Conservation (phyloP, 164 flowering plant genomes). For the Houttuynia cordata region DNA sequence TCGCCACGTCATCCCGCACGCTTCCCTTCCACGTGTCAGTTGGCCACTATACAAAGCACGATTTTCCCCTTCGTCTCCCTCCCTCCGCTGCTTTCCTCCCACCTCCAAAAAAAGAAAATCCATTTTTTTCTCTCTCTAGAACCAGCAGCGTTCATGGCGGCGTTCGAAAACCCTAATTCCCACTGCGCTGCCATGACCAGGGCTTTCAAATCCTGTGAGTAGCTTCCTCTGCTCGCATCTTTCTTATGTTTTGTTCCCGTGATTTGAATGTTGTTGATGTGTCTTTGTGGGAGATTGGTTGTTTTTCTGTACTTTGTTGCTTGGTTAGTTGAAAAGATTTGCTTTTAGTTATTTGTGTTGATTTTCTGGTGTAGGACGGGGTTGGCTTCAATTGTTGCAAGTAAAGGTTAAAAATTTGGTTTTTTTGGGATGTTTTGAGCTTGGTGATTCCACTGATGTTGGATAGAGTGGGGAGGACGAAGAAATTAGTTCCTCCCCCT, state of each 20-base stretch:
- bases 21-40: constrained; percentile 8
- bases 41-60: neutral
- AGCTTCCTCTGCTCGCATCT: too few species aligned
- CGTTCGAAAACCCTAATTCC: constrained; percentile 25
- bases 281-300: too few species aligned
- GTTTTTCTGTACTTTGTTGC: too few species aligned
- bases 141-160: constrained; percentile 8
- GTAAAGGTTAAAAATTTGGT: neutral
- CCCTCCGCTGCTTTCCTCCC: constrained; percentile 7
- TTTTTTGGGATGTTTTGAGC: neutral
- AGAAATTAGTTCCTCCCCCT: constrained; percentile 6
- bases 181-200: constrained; percentile 18
- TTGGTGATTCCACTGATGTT: neutral
- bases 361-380: neutral
- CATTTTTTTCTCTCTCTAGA: neutral
- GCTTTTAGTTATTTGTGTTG: neutral
- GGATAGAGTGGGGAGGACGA: constrained; percentile 6
- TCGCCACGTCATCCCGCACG: constrained; percentile 13
- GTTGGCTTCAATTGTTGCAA: neutral
- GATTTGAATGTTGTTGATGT: too few species aligned
- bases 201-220: neutral
- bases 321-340: too few species aligned
- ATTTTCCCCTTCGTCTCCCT: constrained; percentile 7
- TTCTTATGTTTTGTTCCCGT: too few species aligned
- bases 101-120: neutral